phyloP scores from a whole-genome alignment of 331 rosid species.

The Prunus yedoensis region DNA sequence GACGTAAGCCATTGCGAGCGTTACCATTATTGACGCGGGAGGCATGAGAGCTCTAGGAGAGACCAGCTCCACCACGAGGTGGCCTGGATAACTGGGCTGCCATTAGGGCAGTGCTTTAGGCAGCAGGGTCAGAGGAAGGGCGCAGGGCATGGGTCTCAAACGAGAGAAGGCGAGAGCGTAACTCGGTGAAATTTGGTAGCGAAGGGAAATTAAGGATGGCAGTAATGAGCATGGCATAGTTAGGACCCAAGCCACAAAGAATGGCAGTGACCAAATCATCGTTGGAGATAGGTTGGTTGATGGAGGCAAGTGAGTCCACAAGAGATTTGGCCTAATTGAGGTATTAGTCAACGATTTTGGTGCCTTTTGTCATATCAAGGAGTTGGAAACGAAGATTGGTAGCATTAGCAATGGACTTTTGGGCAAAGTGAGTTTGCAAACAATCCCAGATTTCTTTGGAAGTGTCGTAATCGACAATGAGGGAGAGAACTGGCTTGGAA shows the following conservation, averaged over 20 bases:
- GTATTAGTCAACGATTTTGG: background rate
- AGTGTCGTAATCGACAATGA: background rate
- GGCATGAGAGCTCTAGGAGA: too few species aligned
- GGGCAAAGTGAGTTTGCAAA: background rate
- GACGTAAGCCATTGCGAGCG: too few species aligned
- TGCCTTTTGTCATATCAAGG: background rate
- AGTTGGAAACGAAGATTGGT: background rate
- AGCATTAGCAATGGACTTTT: background rate
- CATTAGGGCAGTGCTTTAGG: too few species aligned
- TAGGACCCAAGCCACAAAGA: background rate
- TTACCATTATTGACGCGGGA: too few species aligned
- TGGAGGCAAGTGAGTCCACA: background rate
- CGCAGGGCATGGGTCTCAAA: background rate
- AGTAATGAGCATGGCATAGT: background rate
- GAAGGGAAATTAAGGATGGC: background rate
- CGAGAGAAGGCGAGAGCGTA: background rate
- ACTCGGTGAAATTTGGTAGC: background rate
- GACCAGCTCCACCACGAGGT: too few species aligned
- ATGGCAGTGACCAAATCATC: background rate
- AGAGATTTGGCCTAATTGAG: background rate
- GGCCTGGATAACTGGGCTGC: too few species aligned
- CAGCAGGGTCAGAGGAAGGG: background rate
- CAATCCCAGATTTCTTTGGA: background rate
- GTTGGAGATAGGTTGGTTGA: background rate
- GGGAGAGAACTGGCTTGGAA: background rate